phyloP scores from a whole-genome alignment of 257 asterid species.

The Orobanche coerulescens region DNA sequence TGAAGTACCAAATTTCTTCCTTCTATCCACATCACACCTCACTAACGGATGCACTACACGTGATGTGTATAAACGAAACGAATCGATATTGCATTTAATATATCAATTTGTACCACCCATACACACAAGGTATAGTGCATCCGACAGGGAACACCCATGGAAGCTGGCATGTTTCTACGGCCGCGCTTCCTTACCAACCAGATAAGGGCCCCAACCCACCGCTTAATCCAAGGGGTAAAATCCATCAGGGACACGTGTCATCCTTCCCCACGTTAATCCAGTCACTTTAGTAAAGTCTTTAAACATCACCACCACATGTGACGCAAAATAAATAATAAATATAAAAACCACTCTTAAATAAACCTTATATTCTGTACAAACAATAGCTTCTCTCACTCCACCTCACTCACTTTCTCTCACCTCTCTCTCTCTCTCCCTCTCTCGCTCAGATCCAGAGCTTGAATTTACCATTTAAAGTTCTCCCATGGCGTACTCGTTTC shows the following conservation, averaged over 20 bases:
- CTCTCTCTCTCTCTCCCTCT: slow-evolving; percentile 9
- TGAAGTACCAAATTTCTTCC: no score
- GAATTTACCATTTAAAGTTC: slow-evolving; percentile 29
- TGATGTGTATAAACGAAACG: no score
- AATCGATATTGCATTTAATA: no score
- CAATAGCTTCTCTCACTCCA: slow-evolving; percentile 25
- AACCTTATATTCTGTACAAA: slow-evolving; percentile 72
- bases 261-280: slow-evolving; percentile 18
- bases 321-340: slow-evolving; percentile 25
- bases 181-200: slow-evolving; percentile 28
- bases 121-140: no score
- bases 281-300: not conserved
- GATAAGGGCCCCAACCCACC: slow-evolving; percentile 34
- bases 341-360: slow-evolving; percentile 23
- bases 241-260: slow-evolving; percentile 19
- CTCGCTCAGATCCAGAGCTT: slow-evolving; percentile 35
- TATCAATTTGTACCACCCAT: slow-evolving; percentile 5
- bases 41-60: no score
- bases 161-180: slow-evolving; percentile 38
- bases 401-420: slow-evolving; percentile 20
- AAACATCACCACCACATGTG: slow-evolving; percentile 32
- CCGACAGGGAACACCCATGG: no score
- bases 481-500: slow-evolving; percentile 70
- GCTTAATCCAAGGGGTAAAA: slow-evolving; percentile 29
- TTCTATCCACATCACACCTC: no score